phyloP scores from a whole-genome alignment of 148 eudicot species.

The Arbutus unedo region DNA sequence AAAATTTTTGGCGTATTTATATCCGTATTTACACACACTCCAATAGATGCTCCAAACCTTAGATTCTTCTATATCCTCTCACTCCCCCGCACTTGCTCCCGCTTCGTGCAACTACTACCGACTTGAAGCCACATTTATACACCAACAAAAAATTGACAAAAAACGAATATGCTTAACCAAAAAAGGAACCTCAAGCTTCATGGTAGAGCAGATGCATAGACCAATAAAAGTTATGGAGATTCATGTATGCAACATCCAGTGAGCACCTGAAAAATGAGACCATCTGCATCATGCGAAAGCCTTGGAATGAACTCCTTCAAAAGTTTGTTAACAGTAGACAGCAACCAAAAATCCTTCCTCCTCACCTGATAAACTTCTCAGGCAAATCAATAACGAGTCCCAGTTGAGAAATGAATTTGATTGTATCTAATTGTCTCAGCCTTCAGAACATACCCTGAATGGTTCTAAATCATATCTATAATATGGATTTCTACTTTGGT shows the following conservation, averaged over 20 bases:
- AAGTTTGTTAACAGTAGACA: conserved; percentile 75
- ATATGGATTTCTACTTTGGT: conserved; percentile 43
- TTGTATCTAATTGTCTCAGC: not conserved
- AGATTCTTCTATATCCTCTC: too few relatives aligned
- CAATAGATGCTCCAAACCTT: too few relatives aligned
- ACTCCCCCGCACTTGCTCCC: too few relatives aligned
- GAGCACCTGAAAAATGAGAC: conserved; percentile 95
- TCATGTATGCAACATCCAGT: not conserved
- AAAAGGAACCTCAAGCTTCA: not conserved
- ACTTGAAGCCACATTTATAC: not conserved
- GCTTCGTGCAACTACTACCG: too few relatives aligned
- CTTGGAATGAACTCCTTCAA: conserved; percentile 83
- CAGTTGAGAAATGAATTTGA: conserved; percentile 10
- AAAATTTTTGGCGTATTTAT: too few relatives aligned
- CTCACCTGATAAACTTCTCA: conserved; percentile 56
- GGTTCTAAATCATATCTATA: conserved; percentile 95
- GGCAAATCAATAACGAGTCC: conserved; percentile 1
- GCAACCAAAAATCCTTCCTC: conserved; percentile 96
- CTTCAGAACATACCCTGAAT: conserved; percentile 67
- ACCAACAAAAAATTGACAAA: not conserved
- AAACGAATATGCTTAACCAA: not conserved
- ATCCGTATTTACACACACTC: too few relatives aligned
- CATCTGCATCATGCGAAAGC: conserved; percentile 93
- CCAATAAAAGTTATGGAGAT: not conserved
- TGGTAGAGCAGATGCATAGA: conserved; percentile 8